These are phyloP conservation scores for Angophora floribunda DNA, from an alignment of 345 rosid genomes.

Conservation along the genomic window DNA sequence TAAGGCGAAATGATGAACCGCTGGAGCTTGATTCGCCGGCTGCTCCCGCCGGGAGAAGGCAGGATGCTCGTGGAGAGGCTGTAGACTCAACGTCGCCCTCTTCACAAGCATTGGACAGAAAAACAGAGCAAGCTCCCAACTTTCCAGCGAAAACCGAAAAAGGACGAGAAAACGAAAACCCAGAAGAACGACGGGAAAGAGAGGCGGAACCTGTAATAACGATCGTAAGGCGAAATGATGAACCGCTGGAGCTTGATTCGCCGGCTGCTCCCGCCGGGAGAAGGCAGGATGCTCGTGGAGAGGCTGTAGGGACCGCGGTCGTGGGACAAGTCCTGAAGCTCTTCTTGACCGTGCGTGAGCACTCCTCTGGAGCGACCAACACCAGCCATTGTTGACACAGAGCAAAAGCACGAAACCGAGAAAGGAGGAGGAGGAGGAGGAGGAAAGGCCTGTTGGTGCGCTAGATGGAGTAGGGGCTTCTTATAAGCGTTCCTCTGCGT, in stretches of 20 bases:
- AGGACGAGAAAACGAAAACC: neutral
- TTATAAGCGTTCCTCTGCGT: neutral
- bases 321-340: slow-evolving; percentile 67
- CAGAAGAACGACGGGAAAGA: neutral
- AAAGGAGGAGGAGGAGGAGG: neutral
- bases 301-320: slow-evolving; percentile 87
- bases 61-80: slow-evolving; percentile 78
- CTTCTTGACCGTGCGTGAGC: slow-evolving; percentile 40
- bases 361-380: neutral
- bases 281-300: slow-evolving; percentile 71
- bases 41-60: slow-evolving; percentile 91
- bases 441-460: neutral
- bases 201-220: slow-evolving; percentile 52
- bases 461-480: neutral
- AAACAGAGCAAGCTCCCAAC: neutral
- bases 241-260: slow-evolving; percentile 50
- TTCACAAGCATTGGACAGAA: neutral
- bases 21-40: slow-evolving; percentile 59
- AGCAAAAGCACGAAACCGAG: neutral
- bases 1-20: slow-evolving; percentile 63
- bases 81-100: slow-evolving; percentile 8
- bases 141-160: neutral
- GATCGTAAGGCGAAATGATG: slow-evolving; percentile 77
- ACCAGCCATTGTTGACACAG: neutral
- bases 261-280: slow-evolving; percentile 88